Evolutionary conservation across 2,329 filamentous ascomycete genomes (phyloP).

Genomic region (Hypoxylon sp.): DNA sequence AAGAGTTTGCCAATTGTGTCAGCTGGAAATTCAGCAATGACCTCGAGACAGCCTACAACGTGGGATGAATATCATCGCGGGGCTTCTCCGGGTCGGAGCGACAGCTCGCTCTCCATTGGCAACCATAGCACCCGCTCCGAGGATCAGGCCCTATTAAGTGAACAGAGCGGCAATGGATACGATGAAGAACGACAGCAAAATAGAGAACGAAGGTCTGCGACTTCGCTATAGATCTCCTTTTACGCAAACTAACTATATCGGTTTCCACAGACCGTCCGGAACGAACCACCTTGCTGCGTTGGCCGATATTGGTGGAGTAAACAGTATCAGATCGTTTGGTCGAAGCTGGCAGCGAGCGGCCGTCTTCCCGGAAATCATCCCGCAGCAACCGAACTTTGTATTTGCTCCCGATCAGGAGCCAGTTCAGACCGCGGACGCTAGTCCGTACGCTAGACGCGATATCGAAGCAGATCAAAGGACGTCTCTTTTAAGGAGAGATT

Average conservation of each 20-base stretch:
- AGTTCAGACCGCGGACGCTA: constrained; percentile 53
- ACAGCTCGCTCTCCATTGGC: constrained; percentile 56
- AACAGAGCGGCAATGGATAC: constrained; percentile 53
- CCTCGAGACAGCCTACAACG: constrained; percentile 49
- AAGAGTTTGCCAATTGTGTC: background rate
- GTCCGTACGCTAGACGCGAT: constrained; percentile 58
- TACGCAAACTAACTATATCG: constrained; percentile 29
- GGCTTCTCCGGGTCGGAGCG: constrained; percentile 55
- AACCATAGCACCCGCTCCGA: constrained; percentile 59
- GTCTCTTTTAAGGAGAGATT: constrained; percentile 66
- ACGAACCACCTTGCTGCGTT: constrained; percentile 68
- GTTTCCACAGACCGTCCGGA: constrained; percentile 66
- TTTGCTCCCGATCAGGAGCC: constrained; percentile 68
- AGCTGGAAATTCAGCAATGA: constrained; percentile 39
- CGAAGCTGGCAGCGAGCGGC: constrained; percentile 93
- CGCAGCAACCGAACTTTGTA: constrained; percentile 80
- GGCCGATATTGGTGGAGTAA: constrained; percentile 85
- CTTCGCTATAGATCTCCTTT: background rate
- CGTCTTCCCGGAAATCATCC: constrained; percentile 87
- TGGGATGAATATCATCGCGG: constrained; percentile 64
- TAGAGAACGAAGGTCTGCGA: constrained; percentile 54
- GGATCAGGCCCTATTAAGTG: constrained; percentile 60
- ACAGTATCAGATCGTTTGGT: constrained; percentile 94
- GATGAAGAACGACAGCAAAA: constrained; percentile 51
- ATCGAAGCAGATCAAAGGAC: constrained; percentile 55